Conservation (phyloP, 1,284 basidiomycete species). For the Naganishia cerealis region DNA sequence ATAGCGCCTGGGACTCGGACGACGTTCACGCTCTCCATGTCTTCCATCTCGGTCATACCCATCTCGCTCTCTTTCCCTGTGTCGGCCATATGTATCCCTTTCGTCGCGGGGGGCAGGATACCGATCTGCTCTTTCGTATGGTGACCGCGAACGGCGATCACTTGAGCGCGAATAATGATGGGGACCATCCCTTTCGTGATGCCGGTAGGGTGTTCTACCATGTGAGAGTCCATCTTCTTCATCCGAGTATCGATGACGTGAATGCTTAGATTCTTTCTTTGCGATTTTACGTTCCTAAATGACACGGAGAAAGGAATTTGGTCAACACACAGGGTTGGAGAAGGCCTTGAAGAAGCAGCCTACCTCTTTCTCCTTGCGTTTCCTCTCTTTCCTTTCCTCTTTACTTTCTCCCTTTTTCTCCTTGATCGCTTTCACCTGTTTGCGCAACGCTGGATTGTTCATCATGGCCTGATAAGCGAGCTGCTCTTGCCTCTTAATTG, state of each 20-base stretch:
- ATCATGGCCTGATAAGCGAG: constrained; percentile 84
- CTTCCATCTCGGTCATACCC: background rate
- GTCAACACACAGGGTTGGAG: background rate
- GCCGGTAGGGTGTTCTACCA: constrained; percentile 36
- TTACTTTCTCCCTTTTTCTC: constrained; percentile 61
- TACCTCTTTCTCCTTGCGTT: constrained; percentile 62
- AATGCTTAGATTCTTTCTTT: constrained; percentile 36
- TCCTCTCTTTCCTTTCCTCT: constrained; percentile 62
- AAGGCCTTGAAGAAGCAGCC: constrained; percentile 20
- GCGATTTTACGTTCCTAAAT: constrained; percentile 46
- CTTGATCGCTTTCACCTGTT: constrained; percentile 74
- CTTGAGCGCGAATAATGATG: constrained; percentile 11
- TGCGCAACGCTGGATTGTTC: constrained; percentile 84
- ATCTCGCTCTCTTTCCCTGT: background rate
- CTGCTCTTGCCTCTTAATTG: constrained; percentile 97
- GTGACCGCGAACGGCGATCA: constrained; percentile 17
- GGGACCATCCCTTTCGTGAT: background rate
- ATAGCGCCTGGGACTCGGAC: background rate
- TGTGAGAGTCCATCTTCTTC: constrained; percentile 26
- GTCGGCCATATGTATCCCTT: background rate
- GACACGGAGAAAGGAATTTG: background rate
- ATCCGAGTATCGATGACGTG: constrained; percentile 29
- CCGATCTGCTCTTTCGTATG: background rate
- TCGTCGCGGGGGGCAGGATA: background rate
- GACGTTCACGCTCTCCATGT: background rate